Base-by-base conservation (phyloP, 345 rosid genomes). In the Linum usitatissimum region DNA sequence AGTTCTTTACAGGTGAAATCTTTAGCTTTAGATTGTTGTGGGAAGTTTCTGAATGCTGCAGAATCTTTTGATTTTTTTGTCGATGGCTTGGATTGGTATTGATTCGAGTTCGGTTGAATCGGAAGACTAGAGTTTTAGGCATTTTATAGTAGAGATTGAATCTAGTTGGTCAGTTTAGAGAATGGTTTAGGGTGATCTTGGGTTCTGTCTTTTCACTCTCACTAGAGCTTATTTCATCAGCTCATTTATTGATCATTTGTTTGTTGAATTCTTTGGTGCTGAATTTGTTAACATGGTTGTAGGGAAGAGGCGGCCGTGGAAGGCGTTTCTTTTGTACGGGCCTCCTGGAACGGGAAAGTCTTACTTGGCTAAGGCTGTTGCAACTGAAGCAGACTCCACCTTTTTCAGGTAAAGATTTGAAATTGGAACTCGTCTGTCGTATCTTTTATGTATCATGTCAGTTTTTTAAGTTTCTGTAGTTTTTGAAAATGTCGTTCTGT, bases 311-410 rank as follows among this genome's bases (percentile, higher is more conserved):
- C 79, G 76, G 49, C 97, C 97, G 0, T 91, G 97, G 97, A 78
- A 91, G 70, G 97, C 97, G 53, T 91, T 91, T 64, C 78, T 88
- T 36, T 77, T 91, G 66, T 91, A 88, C 70, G 97, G 97, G 6
- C 97, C 97, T 15, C 97, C 97, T 54, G 97, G 97, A 64, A 91
- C 97, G 1, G 97, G 97, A 55, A 91, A 91, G 75, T 91, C 97
- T 12, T 91, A 91, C 66, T 74, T 91, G 68, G 97, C 97, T 4
- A 91, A 91, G 77, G 97, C 97, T 66, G 97, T 91, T 73, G 97
- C 96, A 36, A 86, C 97, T 19, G 96, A 91, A 79, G 96, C 96
- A 30, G 97, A 91, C 62, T 91, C 96, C 18, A 88, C 96, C 15
- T 88, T 91, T 73, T 91, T 86, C 77, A 91, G 97, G 97, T 86